A percentile compares a stretch with the other conserved stretches of the same genome.
Evolutionary conservation across 306 rosid species (phyloP).

Genomic region (Dalbergia oliveri): DNA sequence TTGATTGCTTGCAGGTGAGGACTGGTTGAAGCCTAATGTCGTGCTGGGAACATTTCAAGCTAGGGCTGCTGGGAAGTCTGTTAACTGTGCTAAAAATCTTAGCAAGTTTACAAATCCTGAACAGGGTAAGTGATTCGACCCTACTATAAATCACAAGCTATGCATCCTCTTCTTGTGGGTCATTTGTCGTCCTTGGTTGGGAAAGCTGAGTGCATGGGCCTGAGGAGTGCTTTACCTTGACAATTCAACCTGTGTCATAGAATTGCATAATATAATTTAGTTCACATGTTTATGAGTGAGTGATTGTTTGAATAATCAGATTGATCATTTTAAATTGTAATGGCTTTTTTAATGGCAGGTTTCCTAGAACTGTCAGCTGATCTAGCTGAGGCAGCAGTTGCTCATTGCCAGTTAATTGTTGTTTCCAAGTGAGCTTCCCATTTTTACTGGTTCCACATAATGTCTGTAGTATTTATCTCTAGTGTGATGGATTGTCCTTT

Average conservation of each 20-base stretch:
- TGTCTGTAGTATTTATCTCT: slow-evolving; percentile 19
- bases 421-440: slow-evolving; percentile 80
- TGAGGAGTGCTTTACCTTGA: slow-evolving; percentile 8
- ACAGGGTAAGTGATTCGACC: slow-evolving; percentile 65
- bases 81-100: slow-evolving; percentile 79
- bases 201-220: neutral
- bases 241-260: neutral
- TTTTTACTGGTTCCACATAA: slow-evolving; percentile 15
- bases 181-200: slow-evolving; percentile 24
- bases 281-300: neutral
- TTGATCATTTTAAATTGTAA: slow-evolving; percentile 26
- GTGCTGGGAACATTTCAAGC: slow-evolving; percentile 86
- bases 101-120: slow-evolving; percentile 78
- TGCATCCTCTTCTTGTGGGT: neutral
- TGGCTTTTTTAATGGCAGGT: slow-evolving; percentile 57
- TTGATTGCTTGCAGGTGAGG: slow-evolving; percentile 73
- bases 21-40: slow-evolving; percentile 83
- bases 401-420: slow-evolving; percentile 91
- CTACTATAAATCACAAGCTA: neutral
- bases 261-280: neutral
- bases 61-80: slow-evolving; percentile 78
- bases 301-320: slow-evolving; percentile 6
- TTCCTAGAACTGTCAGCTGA: slow-evolving; percentile 75
- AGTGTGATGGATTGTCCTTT: slow-evolving; percentile 5
- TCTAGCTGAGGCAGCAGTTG: slow-evolving; percentile 84